Base-by-base conservation (phyloP, 257 asterid species). In the Lycium ferocissimum region DNA sequence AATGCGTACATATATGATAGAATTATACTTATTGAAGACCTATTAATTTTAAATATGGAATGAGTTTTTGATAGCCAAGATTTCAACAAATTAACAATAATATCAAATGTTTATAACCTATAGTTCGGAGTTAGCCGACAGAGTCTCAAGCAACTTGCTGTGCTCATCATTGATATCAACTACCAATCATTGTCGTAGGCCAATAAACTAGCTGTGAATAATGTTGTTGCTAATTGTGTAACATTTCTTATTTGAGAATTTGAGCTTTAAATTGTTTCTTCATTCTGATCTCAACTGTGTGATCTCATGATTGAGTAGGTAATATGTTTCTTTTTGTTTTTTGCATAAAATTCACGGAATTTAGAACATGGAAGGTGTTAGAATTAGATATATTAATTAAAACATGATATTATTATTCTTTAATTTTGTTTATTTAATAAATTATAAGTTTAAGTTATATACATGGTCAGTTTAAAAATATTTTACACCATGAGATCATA, bases 251-350 rank as follows among this genome's bases (percentile, higher is more conserved):
- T 20, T 22, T 22, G 15, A 7, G 22, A 20, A 49, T 75, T 49
- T 49, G 81, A 49, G 45, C 49, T 75, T 75, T 75, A 51, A 76
- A 76, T 76, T 76, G 18, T 51, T 26, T 51, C 62, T 22, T 75
- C 62, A 75, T 75, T 75, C 81, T 75, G 14, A 61, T 61, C 8
- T 20, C 10, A 61, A 8, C 9, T 61, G 12, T 20, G 18, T 8
- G 26, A 59, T 6, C 66, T 18, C 26, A 59, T 18, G 67, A 61
- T 62, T 62, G 69, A 62, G 69, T 37, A n/a, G 69, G 69, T 20
- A 22, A 47, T 73, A 22, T 2, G 22, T 7, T 49, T 43, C 37
- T 35, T 49, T 22, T 49, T 49, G 20, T 22, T 51, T 5, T 49
- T 22, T 22, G 61, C 81, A 75, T 20, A 49, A 20, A 63, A 76